Evolutionary conservation across 257 asterid species (phyloP), one percentile per base, ranked within the genome.

Genomic region (Ocimum tenuiflorum): DNA sequence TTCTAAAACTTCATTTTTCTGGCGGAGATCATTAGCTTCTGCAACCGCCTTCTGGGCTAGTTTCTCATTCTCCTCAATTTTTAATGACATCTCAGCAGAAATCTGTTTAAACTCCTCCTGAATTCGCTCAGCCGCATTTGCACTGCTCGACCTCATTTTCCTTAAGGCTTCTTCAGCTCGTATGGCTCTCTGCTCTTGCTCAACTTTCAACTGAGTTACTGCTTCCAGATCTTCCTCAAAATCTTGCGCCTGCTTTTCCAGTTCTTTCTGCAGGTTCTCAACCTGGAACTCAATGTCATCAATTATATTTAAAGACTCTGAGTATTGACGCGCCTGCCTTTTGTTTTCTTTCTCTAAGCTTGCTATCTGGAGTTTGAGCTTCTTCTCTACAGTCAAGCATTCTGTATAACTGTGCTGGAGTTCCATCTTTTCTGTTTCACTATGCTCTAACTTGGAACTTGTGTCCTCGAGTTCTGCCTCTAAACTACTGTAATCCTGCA

Each of bases 101-200:
- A 83, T 73, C 77, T 78, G 82, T 75, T 65, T 75, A 62, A 87
- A 67, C 75, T 92, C 97, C 70, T 81, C 91, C 77, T 85, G 83
- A 56, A 81, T 84, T 63, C 71, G 83, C 78, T 83, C 89, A 50
- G 82, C 76, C 43, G 81, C 77, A 72, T 78, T 73, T 60, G 85
- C 79, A 57, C 78, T 81, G 77, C 69, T 77, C 81, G 65, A 49
- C 69, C 80, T 79, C 57, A 79, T 73, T 74, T 82, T 85, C 74
- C 84, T 77, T 60, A 89, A 58, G 53, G 88, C 88, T 52, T 89
- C 96, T 80, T 89, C 97, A 65, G 96, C 94, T 79, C 65, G 64
- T 58, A 73, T 72, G 60, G 96, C 96, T 82, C 94, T 85, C 63
- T 83, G 84, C 77, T 89, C 98, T 85, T 75, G 89, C 73, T 77